Evolutionary conservation across 148 eudicot genomes (phyloP), one percentile per base, ranked within the genome.

Genomic region (Rhododendron ferrugineum): DNA sequence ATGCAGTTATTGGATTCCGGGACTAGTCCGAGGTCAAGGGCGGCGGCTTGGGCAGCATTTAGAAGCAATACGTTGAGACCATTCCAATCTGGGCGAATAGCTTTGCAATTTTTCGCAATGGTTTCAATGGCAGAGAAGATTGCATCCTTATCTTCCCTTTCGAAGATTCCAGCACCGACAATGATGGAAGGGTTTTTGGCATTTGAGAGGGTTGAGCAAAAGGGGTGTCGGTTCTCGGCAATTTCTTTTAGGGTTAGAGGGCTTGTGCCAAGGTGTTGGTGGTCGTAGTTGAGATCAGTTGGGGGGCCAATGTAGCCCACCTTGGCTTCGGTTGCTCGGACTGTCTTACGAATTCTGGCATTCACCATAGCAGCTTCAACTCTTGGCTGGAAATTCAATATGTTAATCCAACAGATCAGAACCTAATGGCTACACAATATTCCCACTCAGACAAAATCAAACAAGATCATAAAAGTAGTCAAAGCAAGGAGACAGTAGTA

Each of bases 321-420:
- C 89, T 91, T 96, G 22, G 97, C 97, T 46, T 83, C 89, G 50
- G 88, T 93, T 82, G 91, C 91, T 56, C 92, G 87, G 3, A 91
- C 99, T 37, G 96, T 90, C 90, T 97, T 97, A n/a, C 91, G 90
- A 86, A 97, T 97, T 90, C 98, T 90, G 85, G 99, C 98, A 91
- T 97, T 97, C 40, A 97, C 99, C 96, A 97, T 94, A 52, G 98
- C 98, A 90, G 98, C 99, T 90, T 97, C 99, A 32, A 97, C 96
- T 79, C 99, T 92, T 86, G 99, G 99, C 99, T 97, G 96, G 56
- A n/a, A 91, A 85, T 83, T 47, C 15, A 79, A 82, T 13, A 83
- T 32, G 26, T 13, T 2, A 81, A 49, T 78, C 34, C 18, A 11
- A 64, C 78, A 49, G 32, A 74, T 81, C 60, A 86, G 80, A 23